Percentiles rank a stretch among this genome's conserved stretches.
Evolutionary conservation across 768 basidiomycete genomes (phyloP).

Genomic region (Podaxis rugospora): DNA sequence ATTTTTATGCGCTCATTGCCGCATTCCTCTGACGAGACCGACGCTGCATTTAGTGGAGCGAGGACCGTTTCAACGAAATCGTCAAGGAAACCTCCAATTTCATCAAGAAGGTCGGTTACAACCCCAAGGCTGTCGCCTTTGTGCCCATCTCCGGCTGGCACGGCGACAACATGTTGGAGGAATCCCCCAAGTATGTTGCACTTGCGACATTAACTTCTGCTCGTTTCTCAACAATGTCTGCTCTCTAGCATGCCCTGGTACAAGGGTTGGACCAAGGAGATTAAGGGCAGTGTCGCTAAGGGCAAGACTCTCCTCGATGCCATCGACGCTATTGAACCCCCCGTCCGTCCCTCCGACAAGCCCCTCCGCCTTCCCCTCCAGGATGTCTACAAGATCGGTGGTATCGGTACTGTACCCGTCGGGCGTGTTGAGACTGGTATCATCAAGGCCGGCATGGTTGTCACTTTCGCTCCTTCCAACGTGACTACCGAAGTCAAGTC

Average conservation of each 20-base stretch:
- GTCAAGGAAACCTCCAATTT: conserved; percentile 96
- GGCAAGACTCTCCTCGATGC: conserved; percentile 99
- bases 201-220: neutral
- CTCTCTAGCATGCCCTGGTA: conserved; percentile 90
- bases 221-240: conserved; percentile 14
- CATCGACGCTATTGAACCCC: conserved; percentile 99
- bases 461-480: conserved; percentile 93
- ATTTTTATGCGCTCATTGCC: conserved; percentile 12
- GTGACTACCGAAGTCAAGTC: conserved; percentile 99
- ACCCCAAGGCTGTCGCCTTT: conserved; percentile 97
- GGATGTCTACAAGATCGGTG: conserved; percentile 99
- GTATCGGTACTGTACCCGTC: conserved; percentile 99
- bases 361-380: conserved; percentile 99
- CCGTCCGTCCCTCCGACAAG: conserved; percentile 95
- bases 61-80: conserved; percentile 99
- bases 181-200: conserved; percentile 78
- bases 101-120: conserved; percentile 99
- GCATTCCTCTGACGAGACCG: neutral
- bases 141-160: conserved; percentile 99
- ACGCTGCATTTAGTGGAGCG: conserved; percentile 74
- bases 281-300: conserved; percentile 88
- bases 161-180: conserved; percentile 99
- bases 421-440: conserved; percentile 99
- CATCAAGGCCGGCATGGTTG: conserved; percentile 99
- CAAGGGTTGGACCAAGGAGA: conserved; percentile 99